Evolutionary conservation across 768 basidiomycete species (phyloP), one percentile per base, ranked within the genome.

Genomic region (Pulveroboletus sp.): DNA sequence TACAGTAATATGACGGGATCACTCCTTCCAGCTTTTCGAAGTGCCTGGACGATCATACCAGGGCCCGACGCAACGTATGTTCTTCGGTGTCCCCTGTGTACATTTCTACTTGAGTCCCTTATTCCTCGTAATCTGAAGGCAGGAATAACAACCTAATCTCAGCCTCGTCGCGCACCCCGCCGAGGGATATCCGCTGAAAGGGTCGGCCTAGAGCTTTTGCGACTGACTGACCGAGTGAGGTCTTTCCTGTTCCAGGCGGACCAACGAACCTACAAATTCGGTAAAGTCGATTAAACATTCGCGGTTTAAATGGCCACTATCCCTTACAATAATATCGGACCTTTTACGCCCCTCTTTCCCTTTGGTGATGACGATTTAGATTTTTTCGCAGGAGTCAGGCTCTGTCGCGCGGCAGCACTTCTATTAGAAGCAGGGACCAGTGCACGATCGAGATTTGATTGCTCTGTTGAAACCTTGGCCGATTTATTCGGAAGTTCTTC

Each of bases 61-160:
- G 89, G 89, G 0, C 88, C 86, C 46, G 85, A 87, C 15, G 89
- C 90, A n/a, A 93, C 92, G 59, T 96, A 97, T 21, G 94, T 97
- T 46, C 93, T 75, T 63, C 77, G 69, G 57, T 89, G 86, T 2
- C 86, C 86, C 43, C 66, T 67, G 45, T 30, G 10, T 26, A 45
- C 10, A 36, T 10, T 33, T 27, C 11, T 3, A 14, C 28, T 7
- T 64, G 9, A 65, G 47, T 27, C 41, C 6, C 15, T 8, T 28
- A 15, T 32, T 14, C 36, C 28, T 48, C 18, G n/a, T 11, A 17
- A 44, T 10, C 67, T 65, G 3, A 17, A 35, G 42, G 10, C 3
- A 39, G 28, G 24, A 32, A 38, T 11, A 43, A 18, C 0, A 45
- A 68, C 40, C 86, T 74, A 43, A 89, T 85, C 64, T 87, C 86